Evolutionary conservation across 2,329 filamentous ascomycete genomes (phyloP).

Genomic region (Calonectria crousiana): DNA sequence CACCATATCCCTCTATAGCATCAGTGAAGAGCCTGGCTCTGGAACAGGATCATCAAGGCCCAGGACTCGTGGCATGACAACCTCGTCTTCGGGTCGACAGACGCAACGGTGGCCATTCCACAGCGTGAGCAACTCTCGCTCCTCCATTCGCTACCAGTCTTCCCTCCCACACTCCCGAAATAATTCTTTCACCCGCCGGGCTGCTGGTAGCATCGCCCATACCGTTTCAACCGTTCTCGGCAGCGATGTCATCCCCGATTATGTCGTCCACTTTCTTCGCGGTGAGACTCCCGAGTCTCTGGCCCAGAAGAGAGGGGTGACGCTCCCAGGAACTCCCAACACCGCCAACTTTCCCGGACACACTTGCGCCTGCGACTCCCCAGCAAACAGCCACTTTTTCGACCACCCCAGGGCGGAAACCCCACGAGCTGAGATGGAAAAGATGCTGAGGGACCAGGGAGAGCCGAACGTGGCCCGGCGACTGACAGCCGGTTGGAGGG

Average conservation of each 20-base stretch:
- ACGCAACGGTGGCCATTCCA: slow-evolving; percentile 45
- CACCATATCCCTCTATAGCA: slow-evolving; percentile 25
- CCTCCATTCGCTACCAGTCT: slow-evolving; percentile 39
- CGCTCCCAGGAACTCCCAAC: slow-evolving; percentile 43
- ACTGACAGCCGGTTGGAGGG: slow-evolving; percentile 60
- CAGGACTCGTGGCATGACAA: slow-evolving; percentile 43
- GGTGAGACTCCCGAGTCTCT: slow-evolving; percentile 67
- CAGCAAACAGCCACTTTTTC: slow-evolving; percentile 27
- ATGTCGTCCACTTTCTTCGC: slow-evolving; percentile 66
- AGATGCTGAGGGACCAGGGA: slow-evolving; percentile 38
- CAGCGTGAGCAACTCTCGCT: slow-evolving; percentile 44
- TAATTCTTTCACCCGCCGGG: slow-evolving; percentile 40
- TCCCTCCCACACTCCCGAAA: slow-evolving; percentile 36
- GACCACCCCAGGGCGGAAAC: slow-evolving; percentile 37
- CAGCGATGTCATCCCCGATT: slow-evolving; percentile 65
- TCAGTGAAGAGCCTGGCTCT: slow-evolving; percentile 42
- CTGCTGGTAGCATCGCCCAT: slow-evolving; percentile 43
- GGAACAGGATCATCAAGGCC: slow-evolving; percentile 25
- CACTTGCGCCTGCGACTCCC: slow-evolving; percentile 26
- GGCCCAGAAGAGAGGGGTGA: slow-evolving; percentile 54
- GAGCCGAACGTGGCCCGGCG: slow-evolving; percentile 43
- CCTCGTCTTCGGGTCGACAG: slow-evolving; percentile 41
- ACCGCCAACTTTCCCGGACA: slow-evolving; percentile 36
- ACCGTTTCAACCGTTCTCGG: slow-evolving; percentile 51
- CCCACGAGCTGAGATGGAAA: slow-evolving; percentile 41